A percentile compares a stretch with the other conserved stretches of the same genome.
phyloP scores from a whole-genome alignment of 805 yeast genomes.

The Yamadazyma phyllophila region DNA sequence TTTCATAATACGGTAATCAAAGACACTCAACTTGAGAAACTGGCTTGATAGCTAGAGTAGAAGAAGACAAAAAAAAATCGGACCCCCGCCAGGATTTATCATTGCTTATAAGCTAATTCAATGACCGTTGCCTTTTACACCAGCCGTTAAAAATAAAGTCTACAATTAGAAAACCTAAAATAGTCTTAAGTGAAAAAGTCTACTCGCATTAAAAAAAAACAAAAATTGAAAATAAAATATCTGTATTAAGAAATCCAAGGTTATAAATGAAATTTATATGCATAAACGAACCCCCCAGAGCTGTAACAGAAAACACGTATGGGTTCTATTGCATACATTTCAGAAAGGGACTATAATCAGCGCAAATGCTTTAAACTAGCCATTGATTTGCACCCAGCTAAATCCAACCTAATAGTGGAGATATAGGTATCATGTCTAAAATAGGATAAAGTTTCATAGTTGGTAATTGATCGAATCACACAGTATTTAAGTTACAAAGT shows the following conservation, averaged over 20 bases:
- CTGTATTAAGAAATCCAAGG: background rate
- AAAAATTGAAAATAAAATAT: background rate
- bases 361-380: background rate
- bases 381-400: no score
- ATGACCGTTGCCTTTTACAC: background rate
- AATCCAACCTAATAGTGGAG: background rate
- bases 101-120: background rate
- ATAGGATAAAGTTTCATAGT: background rate
- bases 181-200: background rate
- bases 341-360: background rate
- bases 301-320: background rate
- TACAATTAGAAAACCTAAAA: background rate
- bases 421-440: background rate
- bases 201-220: background rate
- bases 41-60: background rate
- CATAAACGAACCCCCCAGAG: constrained; percentile 1
- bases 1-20: constrained; percentile 1
- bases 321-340: background rate
- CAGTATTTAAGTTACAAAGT: background rate
- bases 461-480: background rate
- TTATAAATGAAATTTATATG: constrained; percentile 1
- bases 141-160: constrained; percentile 1
- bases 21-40: constrained; percentile 5
- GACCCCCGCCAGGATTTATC: background rate
- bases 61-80: background rate